Evolutionary conservation across 73 alveolate genomes (phyloP).

Genomic region (Tetrahymena thermophila): DNA sequence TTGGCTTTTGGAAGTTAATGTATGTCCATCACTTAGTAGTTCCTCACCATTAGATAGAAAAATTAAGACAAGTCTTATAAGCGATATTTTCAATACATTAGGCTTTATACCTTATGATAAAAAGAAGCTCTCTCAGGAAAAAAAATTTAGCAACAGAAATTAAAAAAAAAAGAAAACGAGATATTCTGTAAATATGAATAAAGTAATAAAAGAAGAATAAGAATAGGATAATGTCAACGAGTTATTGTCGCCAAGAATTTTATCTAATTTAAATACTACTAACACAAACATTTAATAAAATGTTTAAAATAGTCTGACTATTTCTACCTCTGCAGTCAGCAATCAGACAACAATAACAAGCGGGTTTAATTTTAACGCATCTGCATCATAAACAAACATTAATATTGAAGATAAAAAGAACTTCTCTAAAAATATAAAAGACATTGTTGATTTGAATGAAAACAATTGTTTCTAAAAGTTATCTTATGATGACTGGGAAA

Average conservation of each 20-base stretch:
- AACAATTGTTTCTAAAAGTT: not conserved
- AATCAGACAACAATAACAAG: not conserved
- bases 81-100: slow-evolving; percentile 47
- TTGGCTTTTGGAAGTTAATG: slow-evolving; percentile 92
- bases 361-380: not conserved
- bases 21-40: slow-evolving; percentile 85
- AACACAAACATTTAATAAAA: not conserved
- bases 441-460: not conserved
- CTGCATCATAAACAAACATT: not conserved
- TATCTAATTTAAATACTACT: not conserved
- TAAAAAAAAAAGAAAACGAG: not conserved
- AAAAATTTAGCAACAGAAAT: not conserved
- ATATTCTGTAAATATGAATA: not conserved
- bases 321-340: not conserved
- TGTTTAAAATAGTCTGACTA: not conserved
- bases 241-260: not conserved
- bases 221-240: not conserved
- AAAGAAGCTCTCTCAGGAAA: not conserved
- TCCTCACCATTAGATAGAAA: slow-evolving; percentile 74
- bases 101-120: not conserved
- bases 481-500: not conserved
- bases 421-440: not conserved
- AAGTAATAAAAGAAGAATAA: not conserved
- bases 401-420: not conserved
- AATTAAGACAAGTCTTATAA: slow-evolving; percentile 76